Evolutionary conservation across 257 asterid genomes (phyloP), one percentile per base, ranked within the genome.

Genomic region (Lavandula angustifolia): DNA sequence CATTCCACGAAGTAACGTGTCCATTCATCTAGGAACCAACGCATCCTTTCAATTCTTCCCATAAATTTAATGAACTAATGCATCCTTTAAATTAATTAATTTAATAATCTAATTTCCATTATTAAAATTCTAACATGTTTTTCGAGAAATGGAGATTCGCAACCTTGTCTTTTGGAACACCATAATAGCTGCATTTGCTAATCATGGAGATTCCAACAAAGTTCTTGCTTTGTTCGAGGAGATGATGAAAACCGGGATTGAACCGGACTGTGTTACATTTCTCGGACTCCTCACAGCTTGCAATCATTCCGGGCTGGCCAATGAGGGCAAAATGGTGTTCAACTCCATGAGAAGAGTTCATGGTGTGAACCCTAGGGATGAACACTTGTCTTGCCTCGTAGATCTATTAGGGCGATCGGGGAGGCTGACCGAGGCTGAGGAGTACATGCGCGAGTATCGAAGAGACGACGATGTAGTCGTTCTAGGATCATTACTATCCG

Each of bases 341-440:
- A 72, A 69, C 71, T 67, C 75, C 52, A 85, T 83, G 95, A 64
- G 38, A 1, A 35, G 68, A 4, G 44, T 64, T 44, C 78, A 83
- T 42, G 79, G 77, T 6, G 43, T 85, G 18, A 17, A 68, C 52
- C 89, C 89, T 49, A 55, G 29, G 27, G 54, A 68, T 13, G 85
- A 81, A 70, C 95, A 89, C 74, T 64, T 89, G 34, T 85, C 85
- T 37, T 89, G 95, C 84, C 78, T 86, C 11, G 67, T 83, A 44
- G 95, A 87, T 83, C 61, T 84, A 54, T 63, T 89, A 32, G 96
- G 95, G 12, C 87, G 91, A 65, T 76, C 78, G 2, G 96, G 95
- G 68, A 79, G 82, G 58, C 78, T 87, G 52, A 38, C 11, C 6
- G 80, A 85, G 67, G 96, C 96, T 62, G 81, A 78, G 71, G 81